phyloP scores from a whole-genome alignment of 2,329 filamentous ascomycete species.

The Mycogone perniciosa region DNA sequence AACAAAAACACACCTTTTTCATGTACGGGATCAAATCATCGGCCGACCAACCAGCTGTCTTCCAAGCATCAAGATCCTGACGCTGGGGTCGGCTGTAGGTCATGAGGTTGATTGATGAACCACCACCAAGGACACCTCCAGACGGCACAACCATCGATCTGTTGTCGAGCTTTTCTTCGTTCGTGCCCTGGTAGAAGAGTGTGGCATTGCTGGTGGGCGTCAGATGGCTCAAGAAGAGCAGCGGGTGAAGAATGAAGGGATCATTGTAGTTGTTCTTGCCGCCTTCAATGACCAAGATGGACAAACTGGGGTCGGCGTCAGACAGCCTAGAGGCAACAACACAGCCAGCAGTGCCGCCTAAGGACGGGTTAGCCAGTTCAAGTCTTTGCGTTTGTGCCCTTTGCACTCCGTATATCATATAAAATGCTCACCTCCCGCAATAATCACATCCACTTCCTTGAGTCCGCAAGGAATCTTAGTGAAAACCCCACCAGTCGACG shows the following conservation, averaged over 20 bases:
- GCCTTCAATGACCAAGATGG: constrained; percentile 17
- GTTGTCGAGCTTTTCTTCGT: constrained; percentile 12
- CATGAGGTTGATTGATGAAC: constrained; percentile 20
- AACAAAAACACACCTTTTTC: constrained; percentile 11
- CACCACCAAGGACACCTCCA: constrained; percentile 18
- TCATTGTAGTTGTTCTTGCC: constrained; percentile 17
- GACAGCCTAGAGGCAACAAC: constrained; percentile 16
- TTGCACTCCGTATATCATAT: background rate
- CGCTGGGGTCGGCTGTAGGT: constrained; percentile 19
- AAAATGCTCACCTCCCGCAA: constrained; percentile 15
- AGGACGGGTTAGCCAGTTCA: background rate
- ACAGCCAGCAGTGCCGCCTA: constrained; percentile 15
- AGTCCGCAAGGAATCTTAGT: too few relatives aligned
- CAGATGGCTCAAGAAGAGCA: constrained; percentile 13
- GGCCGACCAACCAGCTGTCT: constrained; percentile 16
- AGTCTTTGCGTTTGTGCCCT: background rate
- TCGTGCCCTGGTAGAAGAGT: constrained; percentile 15
- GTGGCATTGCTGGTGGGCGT: constrained; percentile 14
- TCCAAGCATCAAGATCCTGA: constrained; percentile 17
- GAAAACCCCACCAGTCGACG: too few relatives aligned
- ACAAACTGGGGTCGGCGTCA: constrained; percentile 14
- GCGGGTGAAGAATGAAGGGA: constrained; percentile 15
- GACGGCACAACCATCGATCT: constrained; percentile 14
- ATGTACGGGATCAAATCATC: constrained; percentile 18
- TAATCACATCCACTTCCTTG: constrained; percentile 14